Evolutionary conservation across 495 filamentous ascomycete genomes (phyloP).

Genomic region (Chaetomium fimeti): DNA sequence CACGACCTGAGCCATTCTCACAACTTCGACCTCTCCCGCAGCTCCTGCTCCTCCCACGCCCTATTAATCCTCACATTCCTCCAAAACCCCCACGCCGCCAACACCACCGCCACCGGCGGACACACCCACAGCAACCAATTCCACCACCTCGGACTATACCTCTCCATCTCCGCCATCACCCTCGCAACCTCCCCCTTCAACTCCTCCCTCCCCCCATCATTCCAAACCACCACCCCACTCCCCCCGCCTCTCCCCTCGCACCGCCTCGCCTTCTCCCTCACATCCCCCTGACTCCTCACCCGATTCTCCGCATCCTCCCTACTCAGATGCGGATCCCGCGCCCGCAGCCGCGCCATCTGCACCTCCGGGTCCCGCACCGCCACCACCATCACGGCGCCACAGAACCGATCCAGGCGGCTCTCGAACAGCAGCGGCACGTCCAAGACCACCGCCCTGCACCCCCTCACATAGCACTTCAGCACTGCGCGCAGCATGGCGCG

Average conservation of each 20-base stretch:
- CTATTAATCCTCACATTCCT: constrained; percentile 64
- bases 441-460: constrained; percentile 83
- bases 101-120: constrained; percentile 67
- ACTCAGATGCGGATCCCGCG: constrained; percentile 68
- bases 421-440: constrained; percentile 94
- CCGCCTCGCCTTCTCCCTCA: constrained; percentile 73
- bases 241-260: constrained; percentile 60
- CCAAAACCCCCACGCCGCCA: constrained; percentile 65
- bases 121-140: constrained; percentile 65
- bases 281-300: constrained; percentile 79
- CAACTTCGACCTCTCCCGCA: constrained; percentile 66
- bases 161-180: constrained; percentile 61
- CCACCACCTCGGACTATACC: constrained; percentile 75
- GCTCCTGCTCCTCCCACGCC: constrained; percentile 66
- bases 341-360: constrained; percentile 74
- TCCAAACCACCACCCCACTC: constrained; percentile 77
- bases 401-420: constrained; percentile 71
- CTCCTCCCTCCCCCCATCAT: constrained; percentile 71
- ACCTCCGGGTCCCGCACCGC: constrained; percentile 68
- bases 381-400: constrained; percentile 81
- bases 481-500: constrained; percentile 70
- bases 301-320: constrained; percentile 78
- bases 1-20: constrained; percentile 35
- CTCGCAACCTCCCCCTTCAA: constrained; percentile 61
- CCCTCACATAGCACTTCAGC: constrained; percentile 62